A percentile compares a stretch with the other conserved stretches of the same genome.
These are phyloP conservation scores for Calcarisporium arbuscula DNA, from an alignment of 2,329 filamentous ascomycete species.

Conservation along the genomic window DNA sequence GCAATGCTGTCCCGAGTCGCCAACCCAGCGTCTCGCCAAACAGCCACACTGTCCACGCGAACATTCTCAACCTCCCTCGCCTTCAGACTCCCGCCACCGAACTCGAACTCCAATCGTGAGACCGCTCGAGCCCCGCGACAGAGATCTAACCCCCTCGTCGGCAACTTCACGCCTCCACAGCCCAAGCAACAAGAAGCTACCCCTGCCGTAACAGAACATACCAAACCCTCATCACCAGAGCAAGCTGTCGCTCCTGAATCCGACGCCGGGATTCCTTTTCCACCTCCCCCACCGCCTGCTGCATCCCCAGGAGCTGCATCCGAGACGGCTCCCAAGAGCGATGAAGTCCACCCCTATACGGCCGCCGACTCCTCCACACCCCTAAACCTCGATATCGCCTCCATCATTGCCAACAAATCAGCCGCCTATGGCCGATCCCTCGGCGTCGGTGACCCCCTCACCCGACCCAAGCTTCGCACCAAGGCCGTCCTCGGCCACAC, in stretches of 20 bases:
- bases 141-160: conserved; percentile 25
- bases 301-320: too few relatives aligned
- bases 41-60: conserved; percentile 16
- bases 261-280: too few relatives aligned
- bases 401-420: conserved; percentile 26
- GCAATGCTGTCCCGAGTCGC: conserved; percentile 23
- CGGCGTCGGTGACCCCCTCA: conserved; percentile 16
- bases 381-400: conserved; percentile 25
- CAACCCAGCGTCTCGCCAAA: too few relatives aligned
- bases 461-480: conserved; percentile 22
- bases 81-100: conserved; percentile 14
- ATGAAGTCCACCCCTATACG: conserved; percentile 20
- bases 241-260: neutral
- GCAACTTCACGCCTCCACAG: conserved; percentile 15
- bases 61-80: conserved; percentile 26
- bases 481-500: conserved; percentile 30
- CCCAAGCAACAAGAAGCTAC: conserved; percentile 6
- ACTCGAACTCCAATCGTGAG: conserved; percentile 1
- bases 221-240: conserved; percentile 1
- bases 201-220: conserved; percentile 9
- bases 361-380: conserved; percentile 16
- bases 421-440: conserved; percentile 15
- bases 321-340: too few relatives aligned
- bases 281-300: too few relatives aligned
- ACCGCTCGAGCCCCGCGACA: conserved; percentile 6